These are phyloP conservation scores for Thozetella sp. DNA, from an alignment of 495 filamentous ascomycete genomes.

Conservation along the genomic window DNA sequence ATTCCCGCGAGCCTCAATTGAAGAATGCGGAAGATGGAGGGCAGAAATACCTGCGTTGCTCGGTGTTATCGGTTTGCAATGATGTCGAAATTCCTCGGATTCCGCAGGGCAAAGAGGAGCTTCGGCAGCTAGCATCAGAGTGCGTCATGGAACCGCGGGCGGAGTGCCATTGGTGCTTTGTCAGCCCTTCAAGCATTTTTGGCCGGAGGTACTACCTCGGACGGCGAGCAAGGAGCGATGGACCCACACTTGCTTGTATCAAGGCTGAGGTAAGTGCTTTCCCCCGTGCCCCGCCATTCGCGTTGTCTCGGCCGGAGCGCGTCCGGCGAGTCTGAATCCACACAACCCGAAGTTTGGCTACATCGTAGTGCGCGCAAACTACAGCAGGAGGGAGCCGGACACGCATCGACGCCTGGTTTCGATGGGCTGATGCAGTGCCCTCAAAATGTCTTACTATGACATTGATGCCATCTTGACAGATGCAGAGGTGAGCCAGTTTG, in stretches of 20 bases:
- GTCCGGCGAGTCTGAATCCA: not conserved
- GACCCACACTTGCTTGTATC: too few relatives aligned
- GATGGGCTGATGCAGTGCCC: not conserved
- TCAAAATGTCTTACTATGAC: conserved; percentile 87
- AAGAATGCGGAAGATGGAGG: too few relatives aligned
- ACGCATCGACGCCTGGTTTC: not conserved
- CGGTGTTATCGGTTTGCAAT: conserved; percentile 3
- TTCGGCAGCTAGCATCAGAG: not conserved
- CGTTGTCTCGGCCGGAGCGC: not conserved
- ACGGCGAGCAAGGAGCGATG: too few relatives aligned
- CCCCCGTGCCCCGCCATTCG: not conserved
- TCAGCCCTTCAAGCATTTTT: too few relatives aligned
- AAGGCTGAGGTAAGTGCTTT: too few relatives aligned
- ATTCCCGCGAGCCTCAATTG: not conserved
- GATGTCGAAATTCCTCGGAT: not conserved
- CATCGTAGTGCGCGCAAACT: too few relatives aligned
- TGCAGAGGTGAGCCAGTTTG: conserved; percentile 63
- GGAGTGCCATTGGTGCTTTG: not conserved
- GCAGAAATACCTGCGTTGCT: conserved; percentile 1
- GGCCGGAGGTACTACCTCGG: too few relatives aligned
- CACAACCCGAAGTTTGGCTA: not conserved
- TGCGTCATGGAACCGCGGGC: not conserved
- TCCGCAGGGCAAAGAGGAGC: not conserved
- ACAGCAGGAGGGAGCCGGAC: not conserved
- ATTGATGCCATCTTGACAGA: conserved; percentile 93